These are phyloP conservation scores for Solanum bulbocastanum DNA, from an alignment of 257 asterid genomes.

Conservation along the genomic window DNA sequence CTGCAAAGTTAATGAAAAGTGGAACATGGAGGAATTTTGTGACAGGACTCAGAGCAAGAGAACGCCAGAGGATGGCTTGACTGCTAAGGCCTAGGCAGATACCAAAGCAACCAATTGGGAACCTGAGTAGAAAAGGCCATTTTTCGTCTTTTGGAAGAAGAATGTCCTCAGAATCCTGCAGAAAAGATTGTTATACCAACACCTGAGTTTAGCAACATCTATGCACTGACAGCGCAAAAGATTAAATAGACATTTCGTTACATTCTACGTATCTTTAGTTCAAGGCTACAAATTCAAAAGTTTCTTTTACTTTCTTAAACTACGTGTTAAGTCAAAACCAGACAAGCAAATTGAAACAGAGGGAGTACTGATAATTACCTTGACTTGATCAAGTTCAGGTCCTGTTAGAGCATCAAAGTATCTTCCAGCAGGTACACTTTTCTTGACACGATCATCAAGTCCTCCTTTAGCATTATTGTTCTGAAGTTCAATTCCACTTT, in stretches of 20 bases:
- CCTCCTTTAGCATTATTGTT: constrained; percentile 16
- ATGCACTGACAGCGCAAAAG: background rate
- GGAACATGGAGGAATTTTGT: constrained; percentile 64
- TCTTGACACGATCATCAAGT: constrained; percentile 21
- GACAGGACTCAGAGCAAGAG: constrained; percentile 52
- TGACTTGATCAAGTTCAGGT: constrained; percentile 90
- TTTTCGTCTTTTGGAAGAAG: constrained; percentile 71
- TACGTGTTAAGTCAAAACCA: background rate
- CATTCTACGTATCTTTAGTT: background rate
- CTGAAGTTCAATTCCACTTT: constrained; percentile 35
- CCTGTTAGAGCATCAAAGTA: constrained; percentile 94
- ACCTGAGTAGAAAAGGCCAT: constrained; percentile 94
- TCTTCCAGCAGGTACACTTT: constrained; percentile 94
- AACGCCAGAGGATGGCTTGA: constrained; percentile 77
- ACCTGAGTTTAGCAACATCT: background rate
- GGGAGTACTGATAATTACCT: constrained; percentile 30
- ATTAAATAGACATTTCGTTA: background rate
- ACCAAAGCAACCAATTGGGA: constrained; percentile 91
- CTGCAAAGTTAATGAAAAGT: constrained; percentile 48
- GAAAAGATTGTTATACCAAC: background rate
- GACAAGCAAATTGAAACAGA: background rate
- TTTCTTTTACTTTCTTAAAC: background rate
- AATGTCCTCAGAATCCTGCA: constrained; percentile 83
- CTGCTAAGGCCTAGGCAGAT: constrained; percentile 89
- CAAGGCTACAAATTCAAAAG: background rate